Conservation (phyloP, 2,329 filamentous ascomycete species). For the Phaeosphaeria sp. region DNA sequence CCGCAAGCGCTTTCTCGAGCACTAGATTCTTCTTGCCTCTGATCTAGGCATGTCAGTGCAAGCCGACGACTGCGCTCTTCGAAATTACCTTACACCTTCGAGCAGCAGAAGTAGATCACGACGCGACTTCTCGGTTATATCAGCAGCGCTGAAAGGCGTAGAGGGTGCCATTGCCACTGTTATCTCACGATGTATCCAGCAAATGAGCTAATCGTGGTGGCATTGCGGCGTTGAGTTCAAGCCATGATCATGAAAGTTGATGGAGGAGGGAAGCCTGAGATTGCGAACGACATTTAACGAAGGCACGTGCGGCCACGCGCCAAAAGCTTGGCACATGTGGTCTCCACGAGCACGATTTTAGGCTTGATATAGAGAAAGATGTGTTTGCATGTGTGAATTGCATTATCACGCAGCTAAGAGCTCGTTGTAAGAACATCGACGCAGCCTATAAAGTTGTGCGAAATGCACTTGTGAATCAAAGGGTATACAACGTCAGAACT, state of each 20-base stretch:
- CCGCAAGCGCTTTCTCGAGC: constrained; percentile 87
- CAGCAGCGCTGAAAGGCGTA: constrained; percentile 73
- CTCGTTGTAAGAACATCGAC: too few species aligned
- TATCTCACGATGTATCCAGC: not conserved
- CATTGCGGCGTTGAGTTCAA: constrained; percentile 9
- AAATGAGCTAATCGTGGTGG: constrained; percentile 9
- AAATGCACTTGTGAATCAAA: constrained; percentile 2
- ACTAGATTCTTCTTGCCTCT: constrained; percentile 99
- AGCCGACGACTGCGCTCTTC: constrained; percentile 29
- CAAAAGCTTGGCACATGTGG: constrained; percentile 15
- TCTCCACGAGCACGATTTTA: not conserved
- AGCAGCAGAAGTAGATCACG: constrained; percentile 90
- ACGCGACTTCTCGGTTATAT: constrained; percentile 80
- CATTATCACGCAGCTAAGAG: not conserved
- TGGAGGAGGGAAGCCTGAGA: constrained; percentile 10
- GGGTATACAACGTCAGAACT: constrained; percentile 3
- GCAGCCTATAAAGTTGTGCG: not conserved
- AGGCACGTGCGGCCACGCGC: constrained; percentile 20
- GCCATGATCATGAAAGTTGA: constrained; percentile 9
- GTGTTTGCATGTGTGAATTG: not conserved
- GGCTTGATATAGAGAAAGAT: not conserved
- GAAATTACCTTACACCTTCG: constrained; percentile 83
- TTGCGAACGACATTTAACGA: not conserved
- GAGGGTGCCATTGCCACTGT: constrained; percentile 67
- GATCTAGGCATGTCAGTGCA: constrained; percentile 66